Evolutionary conservation across 139 green algal genomes (phyloP), one percentile per base, ranked within the genome.

Genomic region (Pseudopediastrum boryanum): DNA sequence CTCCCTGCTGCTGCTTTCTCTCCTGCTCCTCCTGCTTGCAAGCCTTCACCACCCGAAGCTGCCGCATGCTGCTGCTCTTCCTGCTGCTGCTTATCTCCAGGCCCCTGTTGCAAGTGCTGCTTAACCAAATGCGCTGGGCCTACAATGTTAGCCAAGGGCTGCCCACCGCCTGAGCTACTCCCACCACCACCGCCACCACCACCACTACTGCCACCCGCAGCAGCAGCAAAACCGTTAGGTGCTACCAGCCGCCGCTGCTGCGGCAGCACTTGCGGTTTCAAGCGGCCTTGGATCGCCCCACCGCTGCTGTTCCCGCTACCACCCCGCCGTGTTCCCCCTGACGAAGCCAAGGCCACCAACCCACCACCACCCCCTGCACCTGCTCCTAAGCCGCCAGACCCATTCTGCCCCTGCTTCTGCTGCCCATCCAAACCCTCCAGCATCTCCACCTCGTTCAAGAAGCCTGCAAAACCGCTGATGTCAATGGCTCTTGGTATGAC

Each of bases 51-150:
- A 41, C 19, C 23, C 27, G 36, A 33, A 36, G 19, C 71, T 61
- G 44, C 41, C 42, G 56, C 71, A n/a, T 71, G 71, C 71, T 61
- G 54, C 71, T 78, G 71, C 71, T 63, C 29, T 19, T 67, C 54
- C 54, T 78, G 54, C 16, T 38, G 41, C 10, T 50, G 27, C 71
- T 78, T 78, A n/a, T n/a, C n/a, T n/a, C n/a, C n/a, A n/a, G n/a
- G n/a, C n/a, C n/a, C n/a, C n/a, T n/a, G n/a, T n/a, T n/a, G n/a
- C n/a, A n/a, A n/a, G 43, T 81, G 74, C 35, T 50, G 29, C 35
- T 72, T 44, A 25, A 81, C 48, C 61, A 84, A 38, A 25, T 78
- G 81, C 0, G 71, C 70, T 2, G 83, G 79, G 0, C 79, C 79
- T 6, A 87, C 63, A 4, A 87, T 19, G n/a, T n/a, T n/a, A n/a